Evolutionary conservation across 2,329 filamentous ascomycete species (phyloP).

Genomic region (Cladosporium sp.): DNA sequence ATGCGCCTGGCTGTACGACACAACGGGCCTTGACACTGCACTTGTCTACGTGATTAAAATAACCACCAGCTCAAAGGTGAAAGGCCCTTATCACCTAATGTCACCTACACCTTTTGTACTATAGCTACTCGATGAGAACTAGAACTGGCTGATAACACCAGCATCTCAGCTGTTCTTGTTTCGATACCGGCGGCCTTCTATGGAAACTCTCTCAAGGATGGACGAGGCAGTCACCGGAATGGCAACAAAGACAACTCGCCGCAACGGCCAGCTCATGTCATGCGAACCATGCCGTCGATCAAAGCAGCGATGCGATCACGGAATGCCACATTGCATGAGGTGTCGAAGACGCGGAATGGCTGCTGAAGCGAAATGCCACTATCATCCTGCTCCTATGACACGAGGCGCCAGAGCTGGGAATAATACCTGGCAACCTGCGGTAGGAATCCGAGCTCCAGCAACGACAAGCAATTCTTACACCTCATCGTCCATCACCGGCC

Average conservation of each 20-base stretch:
- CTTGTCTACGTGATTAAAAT: not conserved
- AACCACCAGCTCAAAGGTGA: not conserved
- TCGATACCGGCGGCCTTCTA: too few relatives aligned
- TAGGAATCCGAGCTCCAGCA: too few relatives aligned
- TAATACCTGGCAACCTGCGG: not conserved
- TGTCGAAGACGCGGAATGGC: not conserved
- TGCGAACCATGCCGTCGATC: constrained; percentile 4
- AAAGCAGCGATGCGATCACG: constrained; percentile 5
- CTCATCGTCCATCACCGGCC: not conserved
- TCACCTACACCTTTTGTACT: too few relatives aligned
- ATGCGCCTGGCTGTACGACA: not conserved
- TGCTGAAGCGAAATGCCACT: constrained; percentile 4
- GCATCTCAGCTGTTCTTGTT: not conserved
- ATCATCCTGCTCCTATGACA: constrained; percentile 13
- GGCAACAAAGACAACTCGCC: not conserved
- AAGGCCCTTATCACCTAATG: not conserved
- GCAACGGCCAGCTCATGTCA: constrained; percentile 11
- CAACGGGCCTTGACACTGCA: not conserved
- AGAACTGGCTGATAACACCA: not conserved
- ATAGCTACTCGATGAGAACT: not conserved
- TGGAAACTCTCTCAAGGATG: not conserved
- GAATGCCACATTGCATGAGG: not conserved
- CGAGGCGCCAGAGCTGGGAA: not conserved
- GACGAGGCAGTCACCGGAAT: not conserved
- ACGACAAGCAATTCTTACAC: not conserved